Conservation (phyloP, 768 basidiomycete genomes). For the Mycena galericulata region DNA sequence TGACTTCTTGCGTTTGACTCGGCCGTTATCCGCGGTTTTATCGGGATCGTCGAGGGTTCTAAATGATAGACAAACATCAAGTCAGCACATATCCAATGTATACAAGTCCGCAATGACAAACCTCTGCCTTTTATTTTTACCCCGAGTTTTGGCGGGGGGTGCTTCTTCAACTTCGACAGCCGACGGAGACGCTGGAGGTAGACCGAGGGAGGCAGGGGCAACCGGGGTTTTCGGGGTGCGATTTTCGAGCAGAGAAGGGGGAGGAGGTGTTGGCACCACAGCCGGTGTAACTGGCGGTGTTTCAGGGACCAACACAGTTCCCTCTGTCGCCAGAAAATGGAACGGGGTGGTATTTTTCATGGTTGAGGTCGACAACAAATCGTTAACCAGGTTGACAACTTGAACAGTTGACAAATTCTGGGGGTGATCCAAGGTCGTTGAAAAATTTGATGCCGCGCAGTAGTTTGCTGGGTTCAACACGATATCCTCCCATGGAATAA, state of each 20-base stretch:
- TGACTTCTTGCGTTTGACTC: no score
- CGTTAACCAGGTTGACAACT: neutral
- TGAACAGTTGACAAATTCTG: slow-evolving; percentile 12
- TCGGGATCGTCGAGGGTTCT: neutral
- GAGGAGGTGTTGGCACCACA: neutral
- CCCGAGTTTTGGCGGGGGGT: neutral
- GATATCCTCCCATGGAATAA: slow-evolving; percentile 6
- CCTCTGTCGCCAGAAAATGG: neutral
- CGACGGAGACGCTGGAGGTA: neutral
- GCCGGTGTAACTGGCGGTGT: neutral
- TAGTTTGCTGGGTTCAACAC: neutral
- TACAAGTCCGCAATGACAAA: neutral
- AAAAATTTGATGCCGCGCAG: neutral
- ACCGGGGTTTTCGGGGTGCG: neutral
- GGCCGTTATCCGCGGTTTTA: neutral
- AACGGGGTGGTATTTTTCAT: neutral
- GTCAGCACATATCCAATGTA: neutral
- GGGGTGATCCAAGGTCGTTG: slow-evolving; percentile 6
- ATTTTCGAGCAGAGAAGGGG: no score
- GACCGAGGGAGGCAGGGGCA: neutral
- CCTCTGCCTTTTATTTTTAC: neutral
- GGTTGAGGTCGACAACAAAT: no score
- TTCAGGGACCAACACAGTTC: neutral
- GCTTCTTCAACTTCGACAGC: neutral
- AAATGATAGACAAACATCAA: neutral